Evolutionary conservation across 2,329 filamentous ascomycete species (phyloP), one percentile per base, ranked within the genome.

Genomic region (Thermothelomyces thermophilus): DNA sequence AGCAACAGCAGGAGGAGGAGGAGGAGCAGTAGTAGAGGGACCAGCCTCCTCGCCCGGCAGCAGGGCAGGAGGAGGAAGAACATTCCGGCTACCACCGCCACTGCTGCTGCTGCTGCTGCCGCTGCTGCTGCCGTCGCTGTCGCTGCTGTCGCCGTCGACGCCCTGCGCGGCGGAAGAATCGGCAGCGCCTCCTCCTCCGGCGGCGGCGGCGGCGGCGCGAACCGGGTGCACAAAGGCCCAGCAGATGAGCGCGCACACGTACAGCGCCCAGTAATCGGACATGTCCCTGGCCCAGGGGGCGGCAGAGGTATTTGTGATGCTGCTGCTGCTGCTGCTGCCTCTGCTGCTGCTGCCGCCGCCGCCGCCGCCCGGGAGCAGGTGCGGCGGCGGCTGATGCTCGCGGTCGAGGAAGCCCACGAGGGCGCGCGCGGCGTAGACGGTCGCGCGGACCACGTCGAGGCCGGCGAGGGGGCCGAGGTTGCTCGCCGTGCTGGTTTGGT

Each of bases 211-310:
- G 6, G 6, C 33, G 8, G 24, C 24, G 5, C 24, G 24, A 41
- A 52, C 53, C 9, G 62, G 62, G 50, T 75, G 67, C 2, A 72
- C 70, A 55, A 74, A 77, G 1, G 77, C 76, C 79, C 79, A 83
- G 65, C 75, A 80, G 55, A 82, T 75, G 43, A 83, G 68, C 7
- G 75, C 68, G 54, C 76, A 80, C 7, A 76, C 73, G 58, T 82
- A 81, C 42, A 80, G 58, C 28, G 67, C 72, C 76, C 76, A 80
- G 58, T 75, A 78, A 54, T 76, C 70, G 2, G 71, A 73, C 36
- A 79, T 66, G 46, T 73, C 69, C 16, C 54, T 60, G 50, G 65
- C 62, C 58, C 59, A 62, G 31, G 44, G 34, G 36, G 46, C 36
- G 24, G 51, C 41, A 16, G 48, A 16, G 26, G 46, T 37, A 7